These are phyloP conservation scores for Paspalum notatum DNA, from an alignment of 176 grass and related monocot species.

Conservation along the genomic window DNA sequence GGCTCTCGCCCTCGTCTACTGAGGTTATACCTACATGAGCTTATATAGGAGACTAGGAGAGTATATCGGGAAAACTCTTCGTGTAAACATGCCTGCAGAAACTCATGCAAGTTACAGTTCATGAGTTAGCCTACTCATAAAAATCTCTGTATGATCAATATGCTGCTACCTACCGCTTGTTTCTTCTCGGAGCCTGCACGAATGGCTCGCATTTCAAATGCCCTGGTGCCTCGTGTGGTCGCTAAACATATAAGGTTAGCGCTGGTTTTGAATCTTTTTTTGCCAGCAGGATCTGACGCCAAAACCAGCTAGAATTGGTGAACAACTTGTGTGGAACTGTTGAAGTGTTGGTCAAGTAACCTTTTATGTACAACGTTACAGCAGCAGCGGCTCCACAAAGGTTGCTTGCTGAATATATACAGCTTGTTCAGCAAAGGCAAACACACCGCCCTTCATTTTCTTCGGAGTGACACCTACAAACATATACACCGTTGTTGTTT, in stretches of 20 bases:
- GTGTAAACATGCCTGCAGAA: slow-evolving; percentile 26
- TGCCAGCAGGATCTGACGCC: neutral
- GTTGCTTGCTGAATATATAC: neutral
- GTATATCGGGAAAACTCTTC: neutral
- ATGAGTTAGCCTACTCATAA: neutral
- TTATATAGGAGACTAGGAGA: neutral
- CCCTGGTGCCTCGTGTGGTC: no score
- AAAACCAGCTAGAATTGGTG: neutral
- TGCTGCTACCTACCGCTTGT: neutral
- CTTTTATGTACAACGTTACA: slow-evolving; percentile 2
- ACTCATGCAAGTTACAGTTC: slow-evolving; percentile 20
- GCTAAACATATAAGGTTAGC: neutral
- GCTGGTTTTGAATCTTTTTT: slow-evolving; percentile 1
- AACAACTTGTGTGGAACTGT: neutral
- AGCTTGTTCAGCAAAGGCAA: slow-evolving; percentile 19
- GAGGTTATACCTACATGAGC: slow-evolving; percentile 74
- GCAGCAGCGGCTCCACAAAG: neutral
- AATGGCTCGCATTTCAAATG: neutral
- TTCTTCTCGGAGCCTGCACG: neutral
- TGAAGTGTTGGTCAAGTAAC: neutral
- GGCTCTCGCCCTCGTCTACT: slow-evolving; percentile 39
- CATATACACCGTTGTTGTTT: slow-evolving; percentile 10
- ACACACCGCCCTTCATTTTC: neutral
- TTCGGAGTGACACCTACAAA: slow-evolving; percentile 13
- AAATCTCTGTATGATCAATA: slow-evolving; percentile 35